phyloP scores from a whole-genome alignment of 208 protist species.

The Herpetomonas tarakana region DNA sequence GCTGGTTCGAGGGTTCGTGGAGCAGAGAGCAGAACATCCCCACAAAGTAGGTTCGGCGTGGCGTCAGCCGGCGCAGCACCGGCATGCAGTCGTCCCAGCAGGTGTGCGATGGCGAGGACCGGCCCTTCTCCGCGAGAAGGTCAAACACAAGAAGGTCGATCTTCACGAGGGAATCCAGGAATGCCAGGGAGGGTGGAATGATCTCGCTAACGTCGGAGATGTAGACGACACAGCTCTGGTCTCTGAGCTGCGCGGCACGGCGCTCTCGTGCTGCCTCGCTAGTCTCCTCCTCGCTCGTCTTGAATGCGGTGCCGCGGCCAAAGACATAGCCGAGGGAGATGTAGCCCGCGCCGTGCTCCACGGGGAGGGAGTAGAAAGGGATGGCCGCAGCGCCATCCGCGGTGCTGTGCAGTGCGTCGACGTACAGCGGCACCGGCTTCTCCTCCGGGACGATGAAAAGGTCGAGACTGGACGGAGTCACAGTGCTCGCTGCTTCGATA shows the following conservation, averaged over 20 bases:
- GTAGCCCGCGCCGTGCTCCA: slow-evolving; percentile 75
- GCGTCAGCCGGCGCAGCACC: slow-evolving; percentile 40
- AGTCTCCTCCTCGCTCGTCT: slow-evolving; percentile 22
- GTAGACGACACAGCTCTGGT: slow-evolving; percentile 70
- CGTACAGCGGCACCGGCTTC: slow-evolving; percentile 38
- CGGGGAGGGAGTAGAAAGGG: slow-evolving; percentile 64
- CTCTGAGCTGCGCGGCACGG: neutral
- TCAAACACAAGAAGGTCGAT: slow-evolving; percentile 85
- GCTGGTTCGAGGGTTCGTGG: slow-evolving; percentile 47
- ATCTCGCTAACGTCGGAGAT: slow-evolving; percentile 77
- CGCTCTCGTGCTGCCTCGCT: neutral
- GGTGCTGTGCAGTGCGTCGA: slow-evolving; percentile 17
- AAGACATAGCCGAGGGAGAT: slow-evolving; percentile 84
- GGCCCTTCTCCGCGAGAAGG: slow-evolving; percentile 49
- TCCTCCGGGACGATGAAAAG: slow-evolving; percentile 37
- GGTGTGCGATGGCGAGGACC: slow-evolving; percentile 50
- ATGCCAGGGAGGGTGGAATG: slow-evolving; percentile 40
- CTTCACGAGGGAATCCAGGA: slow-evolving; percentile 71
- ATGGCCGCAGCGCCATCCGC: slow-evolving; percentile 15
- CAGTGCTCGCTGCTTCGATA: slow-evolving; percentile 9
- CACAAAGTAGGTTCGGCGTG: slow-evolving; percentile 51
- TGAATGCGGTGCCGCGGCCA: slow-evolving; percentile 60
- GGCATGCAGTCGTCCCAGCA: slow-evolving; percentile 73
- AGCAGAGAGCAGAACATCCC: slow-evolving; percentile 86
- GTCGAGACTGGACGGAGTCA: slow-evolving; percentile 23